These are phyloP conservation scores for Corylus americana DNA, from an alignment of 306 rosid species.

Conservation along the genomic window DNA sequence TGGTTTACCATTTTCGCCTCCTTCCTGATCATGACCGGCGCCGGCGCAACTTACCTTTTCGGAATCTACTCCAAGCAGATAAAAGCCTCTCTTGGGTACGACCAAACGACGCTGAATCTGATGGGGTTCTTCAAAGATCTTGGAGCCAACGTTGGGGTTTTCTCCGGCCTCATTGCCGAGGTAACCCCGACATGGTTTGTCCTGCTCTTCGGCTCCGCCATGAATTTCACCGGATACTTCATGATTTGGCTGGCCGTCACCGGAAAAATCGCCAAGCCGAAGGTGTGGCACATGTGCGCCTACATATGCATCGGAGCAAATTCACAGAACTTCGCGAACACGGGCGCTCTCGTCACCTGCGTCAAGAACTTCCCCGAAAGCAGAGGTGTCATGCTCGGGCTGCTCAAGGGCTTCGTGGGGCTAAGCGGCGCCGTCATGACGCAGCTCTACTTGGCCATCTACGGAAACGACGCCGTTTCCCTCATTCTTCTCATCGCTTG, in stretches of 20 bases:
- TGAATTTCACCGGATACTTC: conserved; percentile 53
- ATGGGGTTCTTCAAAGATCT: conserved; percentile 51
- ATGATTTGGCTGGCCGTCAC: conserved; percentile 53
- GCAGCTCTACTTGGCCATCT: conserved; percentile 46
- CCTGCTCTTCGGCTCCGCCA: conserved; percentile 42
- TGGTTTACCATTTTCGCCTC: conserved; percentile 59
- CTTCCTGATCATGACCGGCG: conserved; percentile 54
- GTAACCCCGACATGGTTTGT: conserved; percentile 56
- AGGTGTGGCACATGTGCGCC: conserved; percentile 57
- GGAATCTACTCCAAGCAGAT: conserved; percentile 47
- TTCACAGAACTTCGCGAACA: conserved; percentile 52
- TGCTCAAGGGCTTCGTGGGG: conserved; percentile 55
- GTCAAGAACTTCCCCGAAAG: conserved; percentile 58
- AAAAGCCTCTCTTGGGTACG: conserved; percentile 49
- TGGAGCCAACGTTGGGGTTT: conserved; percentile 50
- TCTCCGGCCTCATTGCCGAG: conserved; percentile 50
- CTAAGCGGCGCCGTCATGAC: conserved; percentile 58
- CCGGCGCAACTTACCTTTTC: conserved; percentile 49
- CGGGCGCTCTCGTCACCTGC: conserved; percentile 46
- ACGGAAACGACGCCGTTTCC: conserved; percentile 44
- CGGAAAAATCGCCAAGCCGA: conserved; percentile 39
- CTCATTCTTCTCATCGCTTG: conserved; percentile 53
- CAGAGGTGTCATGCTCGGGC: conserved; percentile 51
- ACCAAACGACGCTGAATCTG: conserved; percentile 43
- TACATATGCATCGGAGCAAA: conserved; percentile 53